Evolutionary conservation across 345 rosid genomes (phyloP), one percentile per base, ranked within the genome.

Genomic region (Anacardium occidentale): DNA sequence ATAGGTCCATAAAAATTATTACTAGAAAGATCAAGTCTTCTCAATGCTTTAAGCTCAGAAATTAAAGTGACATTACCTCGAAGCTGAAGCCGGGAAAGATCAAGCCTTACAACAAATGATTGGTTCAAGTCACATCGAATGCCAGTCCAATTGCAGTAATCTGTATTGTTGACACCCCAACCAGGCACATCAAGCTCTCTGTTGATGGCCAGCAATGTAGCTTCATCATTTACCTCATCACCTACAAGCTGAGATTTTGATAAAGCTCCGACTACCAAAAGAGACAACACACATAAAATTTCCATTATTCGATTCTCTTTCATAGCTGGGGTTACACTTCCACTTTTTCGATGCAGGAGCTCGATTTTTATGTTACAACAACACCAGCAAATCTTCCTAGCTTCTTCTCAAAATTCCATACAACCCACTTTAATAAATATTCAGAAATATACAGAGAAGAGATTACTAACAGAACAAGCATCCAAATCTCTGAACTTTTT

Each of bases 71-170:
- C 72, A 74, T 90, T 89, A 86, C 98, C 99, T 86, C 77, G 74
- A 76, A 95, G 99, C 72, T 80, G 83, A 80, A 80, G 92, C 76
- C 86, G 79, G 54, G 98, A 87, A 83, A 94, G 93, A 77, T 88
- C 78, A 78, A 95, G 94, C 77, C 71, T 78, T 68, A 87, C 94
- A 45, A 95, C 92, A 68, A 87, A 76, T 0, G 96, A 89, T 73
- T 81, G 87, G 67, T 88, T 87, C 62, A 72, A 83, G 69, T 78
- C 85, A 76, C 99, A 95, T 66, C 50, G 59, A 74, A 95, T 76
- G 75, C 97, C 92, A 57, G 45, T 79, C 99, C 99, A 94, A 40
- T 70, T 78, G 85, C 99, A 95, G 83, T 81, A 92, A 59, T 82
- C 77, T 21, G 94, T 83, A 73, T 20, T 68, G 79, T 95, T 90